Evolutionary conservation across 179 eudicot species (phyloP).

Genomic region (Carnegiea gigantea): DNA sequence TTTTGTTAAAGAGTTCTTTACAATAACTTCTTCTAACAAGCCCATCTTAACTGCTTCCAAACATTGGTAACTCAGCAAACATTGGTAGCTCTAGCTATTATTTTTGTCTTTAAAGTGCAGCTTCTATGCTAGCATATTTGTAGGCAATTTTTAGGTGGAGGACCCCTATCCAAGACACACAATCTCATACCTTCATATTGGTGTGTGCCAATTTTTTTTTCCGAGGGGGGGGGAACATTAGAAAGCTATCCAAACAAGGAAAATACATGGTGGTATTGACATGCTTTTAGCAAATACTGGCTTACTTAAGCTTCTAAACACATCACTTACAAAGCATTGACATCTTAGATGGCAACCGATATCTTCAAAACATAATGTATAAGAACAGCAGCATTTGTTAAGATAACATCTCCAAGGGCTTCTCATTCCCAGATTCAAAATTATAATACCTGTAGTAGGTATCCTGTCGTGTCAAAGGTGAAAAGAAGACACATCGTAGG

Average conservation of each 20-base stretch:
- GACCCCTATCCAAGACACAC: no score
- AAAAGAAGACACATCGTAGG: not conserved
- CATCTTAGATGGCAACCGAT: conserved; percentile 76
- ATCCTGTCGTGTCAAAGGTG: conserved; percentile 4
- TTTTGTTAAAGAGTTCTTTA: no score
- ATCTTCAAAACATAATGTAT: conserved; percentile 74
- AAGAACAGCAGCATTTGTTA: conserved; percentile 71
- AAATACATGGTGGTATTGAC: conserved; percentile 62
- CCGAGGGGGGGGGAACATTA: not conserved
- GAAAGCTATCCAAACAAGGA: not conserved
- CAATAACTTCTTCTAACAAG: no score
- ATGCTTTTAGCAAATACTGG: conserved; percentile 64
- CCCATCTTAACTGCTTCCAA: no score
- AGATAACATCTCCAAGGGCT: conserved; percentile 58
- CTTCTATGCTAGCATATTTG: no score
- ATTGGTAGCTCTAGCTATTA: not conserved
- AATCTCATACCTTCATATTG: no score
- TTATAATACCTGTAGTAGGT: conserved; percentile 64
- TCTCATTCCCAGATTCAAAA: conserved; percentile 46
- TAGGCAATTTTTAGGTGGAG: no score
- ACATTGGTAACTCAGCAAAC: no score
- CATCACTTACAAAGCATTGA: conserved; percentile 81
- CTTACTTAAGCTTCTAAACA: conserved; percentile 92
- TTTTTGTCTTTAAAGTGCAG: not conserved
- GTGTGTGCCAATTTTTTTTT: no score